Base-by-base conservation (phyloP, 2,329 filamentous ascomycete species). In the Teratosphaeria nubilosa region DNA sequence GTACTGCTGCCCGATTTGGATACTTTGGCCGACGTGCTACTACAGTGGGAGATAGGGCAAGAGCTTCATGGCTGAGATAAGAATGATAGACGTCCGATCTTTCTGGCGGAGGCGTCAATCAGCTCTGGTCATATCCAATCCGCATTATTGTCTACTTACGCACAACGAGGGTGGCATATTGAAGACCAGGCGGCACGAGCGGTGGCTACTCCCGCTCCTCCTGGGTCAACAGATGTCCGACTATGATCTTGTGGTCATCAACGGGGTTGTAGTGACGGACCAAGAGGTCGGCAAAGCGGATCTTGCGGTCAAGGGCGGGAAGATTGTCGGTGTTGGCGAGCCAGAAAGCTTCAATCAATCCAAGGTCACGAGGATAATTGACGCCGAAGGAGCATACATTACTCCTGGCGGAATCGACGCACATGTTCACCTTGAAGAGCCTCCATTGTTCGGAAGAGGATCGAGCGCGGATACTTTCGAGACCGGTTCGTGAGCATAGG, bases 361-460 rank as follows among this genome's bases (percentile, higher is more conserved):
- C 13, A 41, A n/a, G 16, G 34, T n/a, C 1, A 77, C 75, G 0
- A 62, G 70, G 48, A 59, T 77, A 9, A 72, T 79, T 25, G 74
- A 78, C 63, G 77, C 77, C 6, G 71, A 76, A 63, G 75, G 76
- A 0, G 76, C 73, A 7, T 77, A 75, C 55, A 68, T 79, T 9
- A 78, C 75, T 0, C 76, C 77, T 16, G 78, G 78, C 20, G 77
- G 77, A 10, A 71, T 80, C 13, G 78, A 80, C 62, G 74, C 73
- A 11, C 78, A 80, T 64, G 78, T 80, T 1, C 78, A 80, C 61
- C 69, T 80, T 1, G 71, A 73, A 6, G 76, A 80, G 64, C 34
- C 34, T 41, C 34, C 34, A 16, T n/a, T 41, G 34, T 41, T 41
- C 14, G 73, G 74, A 58, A 76, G 76, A 59, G 69, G 68, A 9